phyloP scores from a whole-genome alignment of 768 basidiomycete species.

The Imleria badia region DNA sequence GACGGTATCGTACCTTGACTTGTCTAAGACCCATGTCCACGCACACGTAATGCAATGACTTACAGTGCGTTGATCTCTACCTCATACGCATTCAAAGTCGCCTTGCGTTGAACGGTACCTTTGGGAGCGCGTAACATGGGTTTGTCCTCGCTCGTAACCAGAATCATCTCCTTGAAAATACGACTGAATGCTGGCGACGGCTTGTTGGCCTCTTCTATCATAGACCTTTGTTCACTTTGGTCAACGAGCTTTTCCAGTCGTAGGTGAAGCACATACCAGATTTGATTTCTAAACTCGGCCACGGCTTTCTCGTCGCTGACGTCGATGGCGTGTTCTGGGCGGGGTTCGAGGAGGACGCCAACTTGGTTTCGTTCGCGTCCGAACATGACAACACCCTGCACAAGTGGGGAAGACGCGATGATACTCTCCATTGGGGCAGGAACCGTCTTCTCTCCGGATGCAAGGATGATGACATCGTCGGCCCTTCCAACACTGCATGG shows the following conservation, averaged over 20 bases:
- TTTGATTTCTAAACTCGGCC: slow-evolving; percentile 28
- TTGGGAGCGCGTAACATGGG: slow-evolving; percentile 47
- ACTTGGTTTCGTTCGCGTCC: slow-evolving; percentile 32
- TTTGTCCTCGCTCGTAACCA: slow-evolving; percentile 41
- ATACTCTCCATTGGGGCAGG: slow-evolving; percentile 28
- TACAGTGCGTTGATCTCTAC: slow-evolving; percentile 49
- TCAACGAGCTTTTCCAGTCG: neutral
- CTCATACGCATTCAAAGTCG: slow-evolving; percentile 39
- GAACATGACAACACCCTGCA: slow-evolving; percentile 33
- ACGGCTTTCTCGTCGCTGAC: slow-evolving; percentile 22
- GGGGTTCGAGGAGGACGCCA: slow-evolving; percentile 35
- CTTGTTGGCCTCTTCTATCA: slow-evolving; percentile 45
- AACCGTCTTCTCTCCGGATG: slow-evolving; percentile 22
- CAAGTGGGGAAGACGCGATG: slow-evolving; percentile 20
- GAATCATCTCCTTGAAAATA: slow-evolving; percentile 54
- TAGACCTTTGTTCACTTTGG: slow-evolving; percentile 27
- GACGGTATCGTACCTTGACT: slow-evolving; percentile 32
- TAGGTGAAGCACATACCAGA: slow-evolving; percentile 24
- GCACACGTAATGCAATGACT: neutral
- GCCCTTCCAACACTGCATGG: slow-evolving; percentile 31
- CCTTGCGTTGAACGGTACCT: slow-evolving; percentile 43
- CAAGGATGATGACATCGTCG: slow-evolving; percentile 36
- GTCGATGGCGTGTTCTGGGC: slow-evolving; percentile 16
- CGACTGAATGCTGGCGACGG: slow-evolving; percentile 42
- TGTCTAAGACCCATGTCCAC: neutral